Evolutionary conservation across 805 yeast genomes (phyloP).

Genomic region (Candida ficus): DNA sequence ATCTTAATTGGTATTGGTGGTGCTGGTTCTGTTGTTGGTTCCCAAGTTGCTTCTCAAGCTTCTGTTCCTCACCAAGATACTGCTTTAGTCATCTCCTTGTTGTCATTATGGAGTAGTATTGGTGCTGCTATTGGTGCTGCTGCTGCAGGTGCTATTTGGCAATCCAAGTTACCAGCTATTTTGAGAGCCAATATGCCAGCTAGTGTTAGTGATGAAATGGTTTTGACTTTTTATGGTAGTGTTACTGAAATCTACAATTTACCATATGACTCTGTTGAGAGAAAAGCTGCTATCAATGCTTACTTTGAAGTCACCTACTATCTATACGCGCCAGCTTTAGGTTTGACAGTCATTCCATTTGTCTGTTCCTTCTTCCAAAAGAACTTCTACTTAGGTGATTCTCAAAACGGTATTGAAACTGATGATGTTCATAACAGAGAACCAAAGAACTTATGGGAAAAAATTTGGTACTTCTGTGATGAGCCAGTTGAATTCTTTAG

Average conservation of each 20-base stretch:
- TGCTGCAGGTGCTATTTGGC: conserved; percentile 35
- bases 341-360: conserved; percentile 27
- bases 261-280: conserved; percentile 25
- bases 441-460: conserved; percentile 5
- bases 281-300: conserved; percentile 31
- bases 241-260: conserved; percentile 21
- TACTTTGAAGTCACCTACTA: conserved; percentile 27
- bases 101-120: conserved; percentile 30
- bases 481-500: conserved; percentile 6
- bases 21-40: conserved; percentile 32
- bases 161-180: conserved; percentile 27
- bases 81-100: conserved; percentile 34
- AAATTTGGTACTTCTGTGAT: conserved; percentile 2
- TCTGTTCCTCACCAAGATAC: conserved; percentile 38
- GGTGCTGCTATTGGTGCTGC: conserved; percentile 38
- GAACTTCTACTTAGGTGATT: conserved; percentile 31
- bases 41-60: conserved; percentile 35
- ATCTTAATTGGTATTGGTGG: conserved; percentile 37
- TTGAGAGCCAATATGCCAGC: conserved; percentile 26
- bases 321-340: conserved; percentile 28
- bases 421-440: conserved; percentile 10
- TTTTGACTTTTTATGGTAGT: conserved; percentile 20
- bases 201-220: conserved; percentile 16
- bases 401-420: conserved; percentile 32
- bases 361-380: conserved; percentile 30